Evolutionary conservation across 352 stramenopile genomes (phyloP), one percentile per base, ranked within the genome.

Genomic region (Elongisporangium prolatum): DNA sequence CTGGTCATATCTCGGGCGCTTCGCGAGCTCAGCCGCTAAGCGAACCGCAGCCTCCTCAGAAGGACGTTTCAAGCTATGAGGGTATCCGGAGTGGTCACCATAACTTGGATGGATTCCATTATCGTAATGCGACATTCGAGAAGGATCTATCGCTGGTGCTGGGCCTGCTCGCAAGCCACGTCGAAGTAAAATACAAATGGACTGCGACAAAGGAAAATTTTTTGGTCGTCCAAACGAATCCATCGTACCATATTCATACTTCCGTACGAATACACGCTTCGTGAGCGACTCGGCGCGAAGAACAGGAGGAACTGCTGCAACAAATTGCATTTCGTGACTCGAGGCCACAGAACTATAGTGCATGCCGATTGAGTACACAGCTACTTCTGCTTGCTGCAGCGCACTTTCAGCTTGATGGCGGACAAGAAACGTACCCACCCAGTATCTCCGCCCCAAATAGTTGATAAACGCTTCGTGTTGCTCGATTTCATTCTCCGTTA

Each of bases 161-260:
- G 48, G 21, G 14, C 11, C 48, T 6, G 59, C 18, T 10, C 59
- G 57, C 21, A 68, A 48, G 3, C 62, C 62, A 34, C 62, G 62
- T 21, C 62, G 58, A 28, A 68, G 52, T 16, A 65, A 28, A 44
- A 44, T 9, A 17, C 34, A 44, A 17, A 86, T 58, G 4, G 67
- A 71, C 22, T 84, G 70, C 3, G 76, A 86, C 21, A 86, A 64
- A 17, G 72, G 60, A 47, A 77, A 60, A 2, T 50, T 24, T 28
- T 71, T 84, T 24, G 68, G 61, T 3, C 59, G 51, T 6, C 74
- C 69, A 48, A 50, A 55, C 7, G 67, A 61, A 47, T 81, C 70
- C 54, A 76, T 56, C 25, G 61, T 78, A 4, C 65, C 70, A 38
- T 75, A 80, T 48, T 86, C 76, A 60, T 86, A 86, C 44, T 80